phyloP scores from a whole-genome alignment of 495 filamentous ascomycete species.

The Penicillium roqueforti region DNA sequence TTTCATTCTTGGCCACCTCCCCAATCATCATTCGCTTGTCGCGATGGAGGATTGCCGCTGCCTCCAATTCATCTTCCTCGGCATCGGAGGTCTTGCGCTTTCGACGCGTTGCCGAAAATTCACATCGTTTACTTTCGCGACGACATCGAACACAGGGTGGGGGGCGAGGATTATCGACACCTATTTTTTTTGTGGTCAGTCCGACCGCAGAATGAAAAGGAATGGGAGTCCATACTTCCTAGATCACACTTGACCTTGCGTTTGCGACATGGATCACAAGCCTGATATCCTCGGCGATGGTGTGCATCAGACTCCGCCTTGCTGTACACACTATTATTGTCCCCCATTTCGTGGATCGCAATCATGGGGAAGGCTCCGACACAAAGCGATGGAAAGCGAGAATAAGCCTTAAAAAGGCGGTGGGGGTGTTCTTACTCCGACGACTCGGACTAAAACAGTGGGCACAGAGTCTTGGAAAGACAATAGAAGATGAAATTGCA shows the following conservation, averaged over 20 bases:
- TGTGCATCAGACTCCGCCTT: constrained; percentile 41
- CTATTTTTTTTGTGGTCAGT: constrained; percentile 24
- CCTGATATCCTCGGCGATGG: constrained; percentile 76
- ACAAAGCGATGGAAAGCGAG: constrained; percentile 47
- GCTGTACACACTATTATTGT: constrained; percentile 23
- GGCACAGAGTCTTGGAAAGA: neutral
- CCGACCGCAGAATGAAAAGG: neutral
- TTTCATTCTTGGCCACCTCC: constrained; percentile 32
- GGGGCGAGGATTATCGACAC: constrained; percentile 86
- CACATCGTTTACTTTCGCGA: constrained; percentile 90
- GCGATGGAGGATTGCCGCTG: constrained; percentile 41
- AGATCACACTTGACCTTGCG: constrained; percentile 93
- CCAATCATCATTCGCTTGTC: constrained; percentile 50
- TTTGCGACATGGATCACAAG: constrained; percentile 85
- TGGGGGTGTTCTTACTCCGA: constrained; percentile 23
- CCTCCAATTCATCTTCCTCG: constrained; percentile 44
- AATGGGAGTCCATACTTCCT: constrained; percentile 53
- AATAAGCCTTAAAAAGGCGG: constrained; percentile 36
- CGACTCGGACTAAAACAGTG: constrained; percentile 6
- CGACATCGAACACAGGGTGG: constrained; percentile 93
- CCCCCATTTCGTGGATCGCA: constrained; percentile 27
- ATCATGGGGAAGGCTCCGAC: constrained; percentile 27
- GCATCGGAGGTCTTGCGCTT: constrained; percentile 78
- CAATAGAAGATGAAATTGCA: neutral
- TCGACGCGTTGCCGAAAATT: constrained; percentile 90